Conservation (phyloP, 768 basidiomycete species). For the Mycena pura region DNA sequence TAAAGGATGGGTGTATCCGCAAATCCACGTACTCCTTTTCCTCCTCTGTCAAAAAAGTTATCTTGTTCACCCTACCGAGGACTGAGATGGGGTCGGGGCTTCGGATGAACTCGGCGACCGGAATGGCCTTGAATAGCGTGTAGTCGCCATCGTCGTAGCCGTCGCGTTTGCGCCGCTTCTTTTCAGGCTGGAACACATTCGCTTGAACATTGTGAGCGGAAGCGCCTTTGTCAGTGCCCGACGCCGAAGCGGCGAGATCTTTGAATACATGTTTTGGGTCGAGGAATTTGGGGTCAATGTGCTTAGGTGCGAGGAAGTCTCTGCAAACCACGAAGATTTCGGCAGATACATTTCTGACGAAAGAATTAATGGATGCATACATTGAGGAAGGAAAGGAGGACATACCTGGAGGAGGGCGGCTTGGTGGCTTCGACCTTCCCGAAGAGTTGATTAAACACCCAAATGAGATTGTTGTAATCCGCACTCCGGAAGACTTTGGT, state of each 20-base stretch:
- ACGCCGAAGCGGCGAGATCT: constrained; percentile 65
- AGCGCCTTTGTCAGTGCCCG: constrained; percentile 56
- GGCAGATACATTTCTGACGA: constrained; percentile 90
- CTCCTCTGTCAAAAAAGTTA: constrained; percentile 80
- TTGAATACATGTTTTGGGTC: constrained; percentile 99
- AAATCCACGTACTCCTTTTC: constrained; percentile 71
- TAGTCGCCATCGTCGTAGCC: constrained; percentile 97
- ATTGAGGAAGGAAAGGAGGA: background rate
- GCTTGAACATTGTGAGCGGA: constrained; percentile 75
- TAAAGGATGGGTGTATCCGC: background rate
- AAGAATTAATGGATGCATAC: background rate
- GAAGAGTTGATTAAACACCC: constrained; percentile 98
- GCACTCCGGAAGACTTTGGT: constrained; percentile 98
- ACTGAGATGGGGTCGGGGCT: constrained; percentile 76
- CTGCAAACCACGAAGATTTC: constrained; percentile 99
- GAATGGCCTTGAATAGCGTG: constrained; percentile 79
- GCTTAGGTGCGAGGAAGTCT: constrained; percentile 91
- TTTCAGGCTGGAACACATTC: constrained; percentile 97
- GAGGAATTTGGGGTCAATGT: constrained; percentile 97
- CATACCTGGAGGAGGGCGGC: constrained; percentile 92
- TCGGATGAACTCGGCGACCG: constrained; percentile 75
- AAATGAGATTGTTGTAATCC: constrained; percentile 98
- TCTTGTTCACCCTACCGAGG: constrained; percentile 80
- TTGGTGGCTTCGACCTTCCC: constrained; percentile 98
- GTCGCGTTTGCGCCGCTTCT: constrained; percentile 90